Base-by-base conservation (phyloP, 1,284 basidiomycete genomes). In the Ustilago hordei region DNA sequence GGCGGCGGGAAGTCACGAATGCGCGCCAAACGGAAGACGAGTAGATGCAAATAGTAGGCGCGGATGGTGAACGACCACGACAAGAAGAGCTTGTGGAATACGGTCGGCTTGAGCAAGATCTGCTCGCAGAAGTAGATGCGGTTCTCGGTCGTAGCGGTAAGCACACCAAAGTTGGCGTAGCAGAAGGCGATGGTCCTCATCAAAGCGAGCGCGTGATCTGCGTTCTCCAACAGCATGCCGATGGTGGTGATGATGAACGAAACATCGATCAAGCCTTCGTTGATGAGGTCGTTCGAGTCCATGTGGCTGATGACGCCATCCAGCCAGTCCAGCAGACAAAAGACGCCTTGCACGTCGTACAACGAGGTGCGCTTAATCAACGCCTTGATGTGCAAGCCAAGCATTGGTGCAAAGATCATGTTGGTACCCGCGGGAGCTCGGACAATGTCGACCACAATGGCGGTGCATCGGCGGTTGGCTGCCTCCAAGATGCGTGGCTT, bases 11-110 rank as follows among this genome's bases (percentile, higher is more conserved):
- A 84, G 55, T 84, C 82, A 31, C 64, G 72, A 55, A 84, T 80
- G 9, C 81, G 69, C 3, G 81, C 82, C 55, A 84, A 64, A 28
- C 82, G 80, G 76, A 84, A 84, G 45, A 84, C 82, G 35, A 84
- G 76, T 17, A 84, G 64, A 39, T 84, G 82, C 41, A 84, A 59
- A 45, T 81, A 84, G 69, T 84, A 84, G n/a, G 82, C 82, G 8
- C 82, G 78, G 41, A 84, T 84, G 43, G 81, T 82, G 62, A 84
- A 83, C 13, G 82, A 84, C 82, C 82, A 84, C 32, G 82, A 84
- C 5, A 84, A 60, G 74, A 84, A 84, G 35, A 84, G 79, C 73
- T 84, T 84, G 38, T 84, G 70, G 67, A 84, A 84, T 35, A 84
- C 67, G 36, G 38, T 55, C 9, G 79, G 70, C 43, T 84, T 73